Percentiles rank a stretch among this genome's conserved stretches.
Conservation (phyloP, 352 stramenopile species). For the Pythium diclinum region DNA sequence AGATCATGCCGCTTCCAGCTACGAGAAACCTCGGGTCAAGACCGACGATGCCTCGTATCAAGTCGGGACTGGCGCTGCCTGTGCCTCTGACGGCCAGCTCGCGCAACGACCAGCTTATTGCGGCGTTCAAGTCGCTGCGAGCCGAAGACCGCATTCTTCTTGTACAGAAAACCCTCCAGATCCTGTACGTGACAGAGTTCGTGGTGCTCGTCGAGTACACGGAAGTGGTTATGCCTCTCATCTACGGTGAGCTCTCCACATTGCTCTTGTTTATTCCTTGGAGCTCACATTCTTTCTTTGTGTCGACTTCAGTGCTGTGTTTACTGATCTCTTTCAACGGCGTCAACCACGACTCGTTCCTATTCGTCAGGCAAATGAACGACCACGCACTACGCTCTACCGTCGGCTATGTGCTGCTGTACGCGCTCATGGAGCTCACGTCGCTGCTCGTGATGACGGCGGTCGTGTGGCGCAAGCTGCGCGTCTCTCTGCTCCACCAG, state of each 20-base stretch:
- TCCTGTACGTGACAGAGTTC: conserved; percentile 32
- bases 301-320: conserved; percentile 7
- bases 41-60: neutral
- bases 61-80: neutral
- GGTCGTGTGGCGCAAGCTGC: neutral
- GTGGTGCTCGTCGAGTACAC: conserved; percentile 31
- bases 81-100: neutral
- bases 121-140: neutral
- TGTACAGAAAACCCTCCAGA: conserved; percentile 13
- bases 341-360: conserved; percentile 26
- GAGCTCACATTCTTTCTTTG: neutral
- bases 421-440: conserved; percentile 4
- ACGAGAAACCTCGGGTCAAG: neutral
- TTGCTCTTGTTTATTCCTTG: neutral
- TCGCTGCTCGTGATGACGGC: conserved; percentile 5
- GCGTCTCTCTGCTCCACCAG: conserved; percentile 7
- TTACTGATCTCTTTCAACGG: conserved; percentile 25
- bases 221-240: conserved; percentile 32
- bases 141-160: neutral
- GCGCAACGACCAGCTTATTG: neutral
- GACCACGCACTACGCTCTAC: neutral
- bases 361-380: conserved; percentile 17
- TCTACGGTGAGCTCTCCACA: conserved; percentile 21
- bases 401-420: conserved; percentile 10
- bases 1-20: neutral